These are phyloP conservation scores for Fusarium succisae DNA, from an alignment of 2,329 filamentous ascomycete species.

Conservation along the genomic window DNA sequence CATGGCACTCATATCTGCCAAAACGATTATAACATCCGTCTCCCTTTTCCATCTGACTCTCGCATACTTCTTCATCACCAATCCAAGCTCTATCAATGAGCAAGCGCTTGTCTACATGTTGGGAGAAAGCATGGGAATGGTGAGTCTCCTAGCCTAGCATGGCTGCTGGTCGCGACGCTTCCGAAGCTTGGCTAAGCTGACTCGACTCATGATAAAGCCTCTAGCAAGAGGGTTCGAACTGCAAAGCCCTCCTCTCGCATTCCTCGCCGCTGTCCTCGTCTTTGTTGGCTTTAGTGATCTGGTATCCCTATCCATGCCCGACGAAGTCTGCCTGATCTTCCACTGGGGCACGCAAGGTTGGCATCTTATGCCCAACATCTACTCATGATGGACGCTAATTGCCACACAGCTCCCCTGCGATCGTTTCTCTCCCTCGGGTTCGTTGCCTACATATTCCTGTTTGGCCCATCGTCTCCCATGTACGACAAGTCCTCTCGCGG, in stretches of 20 bases:
- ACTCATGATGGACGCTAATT: conserved; percentile 31
- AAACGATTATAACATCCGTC: conserved; percentile 81
- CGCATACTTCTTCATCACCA: conserved; percentile 83
- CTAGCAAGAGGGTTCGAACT: conserved; percentile 73
- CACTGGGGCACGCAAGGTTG: conserved; percentile 74
- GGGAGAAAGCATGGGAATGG: conserved; percentile 84
- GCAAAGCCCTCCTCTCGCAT: conserved; percentile 75
- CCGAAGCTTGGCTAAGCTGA: neutral
- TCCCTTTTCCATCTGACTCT: conserved; percentile 86
- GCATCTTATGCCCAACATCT: conserved; percentile 47
- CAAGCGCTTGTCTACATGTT: conserved; percentile 84
- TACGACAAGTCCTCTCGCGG: conserved; percentile 47
- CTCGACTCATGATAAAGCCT: conserved; percentile 14
- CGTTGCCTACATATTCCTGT: conserved; percentile 72
- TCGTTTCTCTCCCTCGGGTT: conserved; percentile 69
- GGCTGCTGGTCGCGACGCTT: neutral
- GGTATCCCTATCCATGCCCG: conserved; percentile 72
- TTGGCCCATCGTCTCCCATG: conserved; percentile 61
- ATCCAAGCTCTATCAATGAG: conserved; percentile 76
- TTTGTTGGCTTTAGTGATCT: conserved; percentile 71
- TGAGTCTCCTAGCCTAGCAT: conserved; percentile 53
- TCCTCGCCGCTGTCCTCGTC: conserved; percentile 75
- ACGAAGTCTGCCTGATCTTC: conserved; percentile 69
- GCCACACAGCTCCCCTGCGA: conserved; percentile 68
- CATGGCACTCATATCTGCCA: conserved; percentile 86